A percentile compares a stretch with the other conserved stretches of the same genome.
Conservation (phyloP, 768 basidiomycete genomes). For the Serpula lacrymans region DNA sequence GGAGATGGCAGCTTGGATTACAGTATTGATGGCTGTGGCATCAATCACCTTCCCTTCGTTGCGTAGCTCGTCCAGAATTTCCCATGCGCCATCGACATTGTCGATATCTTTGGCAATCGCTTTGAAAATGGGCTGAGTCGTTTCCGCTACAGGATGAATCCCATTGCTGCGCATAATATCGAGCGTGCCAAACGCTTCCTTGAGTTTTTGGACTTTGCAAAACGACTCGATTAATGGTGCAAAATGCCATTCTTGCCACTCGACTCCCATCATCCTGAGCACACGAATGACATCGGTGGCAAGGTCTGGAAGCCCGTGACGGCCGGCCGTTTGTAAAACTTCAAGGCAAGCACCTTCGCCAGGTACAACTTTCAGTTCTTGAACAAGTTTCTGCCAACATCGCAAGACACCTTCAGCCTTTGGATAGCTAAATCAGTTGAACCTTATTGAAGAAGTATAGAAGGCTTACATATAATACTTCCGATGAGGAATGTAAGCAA, state of each 20-base stretch:
- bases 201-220: constrained; percentile 50
- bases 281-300: constrained; percentile 62
- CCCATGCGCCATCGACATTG: constrained; percentile 62
- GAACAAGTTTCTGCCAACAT: constrained; percentile 61
- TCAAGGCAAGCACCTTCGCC: constrained; percentile 73
- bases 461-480: constrained; percentile 61
- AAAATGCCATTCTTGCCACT: constrained; percentile 69
- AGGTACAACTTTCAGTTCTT: constrained; percentile 50
- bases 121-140: constrained; percentile 51
- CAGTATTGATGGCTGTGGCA: constrained; percentile 56
- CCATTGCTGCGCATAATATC: constrained; percentile 54
- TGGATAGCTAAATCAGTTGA: constrained; percentile 5
- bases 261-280: constrained; percentile 45
- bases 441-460: constrained; percentile 1
- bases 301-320: constrained; percentile 67
- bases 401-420: constrained; percentile 65
- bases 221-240: constrained; percentile 76
- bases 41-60: constrained; percentile 51
- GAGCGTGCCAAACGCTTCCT: constrained; percentile 61
- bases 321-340: constrained; percentile 70
- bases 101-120: constrained; percentile 46
- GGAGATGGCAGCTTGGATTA: constrained; percentile 60
- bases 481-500: constrained; percentile 63
- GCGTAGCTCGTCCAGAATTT: constrained; percentile 57
- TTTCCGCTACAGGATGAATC: constrained; percentile 47